A percentile compares a stretch with the other conserved stretches of the same genome.
Conservation (phyloP, 257 asterid genomes). For the Euphrasia confusa region DNA sequence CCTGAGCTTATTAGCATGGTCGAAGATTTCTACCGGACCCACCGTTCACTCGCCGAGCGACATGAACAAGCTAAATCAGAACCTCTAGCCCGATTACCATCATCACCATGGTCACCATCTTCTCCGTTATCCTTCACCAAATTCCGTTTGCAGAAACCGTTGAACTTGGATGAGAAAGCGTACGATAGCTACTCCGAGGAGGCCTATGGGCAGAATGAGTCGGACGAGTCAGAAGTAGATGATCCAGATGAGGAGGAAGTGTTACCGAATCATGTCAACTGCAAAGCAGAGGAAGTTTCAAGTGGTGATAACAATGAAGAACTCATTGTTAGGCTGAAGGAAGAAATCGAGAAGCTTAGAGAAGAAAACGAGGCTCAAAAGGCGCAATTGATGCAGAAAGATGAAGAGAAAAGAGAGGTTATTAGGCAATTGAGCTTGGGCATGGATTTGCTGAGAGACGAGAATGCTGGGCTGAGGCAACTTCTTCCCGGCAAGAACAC, state of each 20-base stretch:
- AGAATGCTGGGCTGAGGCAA: constrained; percentile 51
- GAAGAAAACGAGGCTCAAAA: constrained; percentile 51
- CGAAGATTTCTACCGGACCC: constrained; percentile 64
- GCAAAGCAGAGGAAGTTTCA: constrained; percentile 28
- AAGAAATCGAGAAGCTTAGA: constrained; percentile 50
- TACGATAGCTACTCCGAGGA: constrained; percentile 86
- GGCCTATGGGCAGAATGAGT: constrained; percentile 50
- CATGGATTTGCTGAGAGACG: constrained; percentile 63
- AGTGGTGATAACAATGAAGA: constrained; percentile 25
- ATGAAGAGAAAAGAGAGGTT: constrained; percentile 86
- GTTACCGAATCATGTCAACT: background rate
- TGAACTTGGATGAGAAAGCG: constrained; percentile 43
- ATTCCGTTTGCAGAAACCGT: constrained; percentile 40
- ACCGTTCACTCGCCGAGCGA: constrained; percentile 72
- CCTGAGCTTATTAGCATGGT: constrained; percentile 84
- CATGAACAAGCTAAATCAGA: constrained; percentile 60
- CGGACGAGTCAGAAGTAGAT: constrained; percentile 70
- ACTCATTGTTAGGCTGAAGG: constrained; percentile 32
- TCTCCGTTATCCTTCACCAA: constrained; percentile 48
- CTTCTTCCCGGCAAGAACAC: constrained; percentile 22
- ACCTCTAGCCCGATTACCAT: constrained; percentile 41
- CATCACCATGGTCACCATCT: background rate
- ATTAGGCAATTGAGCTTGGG: constrained; percentile 73
- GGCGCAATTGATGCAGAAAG: constrained; percentile 52
- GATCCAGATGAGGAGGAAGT: constrained; percentile 53